Percentiles rank a stretch among this genome's conserved stretches.
Conservation (phyloP, 208 protist species). For the Trypanosoma caninum region DNA sequence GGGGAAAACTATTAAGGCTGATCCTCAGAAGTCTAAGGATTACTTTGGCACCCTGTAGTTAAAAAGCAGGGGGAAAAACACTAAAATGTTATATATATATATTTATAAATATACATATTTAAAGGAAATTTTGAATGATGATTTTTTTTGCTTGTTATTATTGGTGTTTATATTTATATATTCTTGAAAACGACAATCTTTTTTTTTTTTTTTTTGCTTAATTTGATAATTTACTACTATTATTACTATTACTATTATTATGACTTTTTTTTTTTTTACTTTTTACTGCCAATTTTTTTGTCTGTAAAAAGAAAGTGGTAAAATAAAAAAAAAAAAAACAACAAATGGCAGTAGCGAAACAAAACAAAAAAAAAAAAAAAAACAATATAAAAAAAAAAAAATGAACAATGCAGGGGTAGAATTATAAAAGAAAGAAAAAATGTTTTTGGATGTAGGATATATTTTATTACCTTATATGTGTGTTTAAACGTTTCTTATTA, state of each 20-base stretch:
- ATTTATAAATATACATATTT: conserved; percentile 20
- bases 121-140: neutral
- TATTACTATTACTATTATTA: too few species aligned
- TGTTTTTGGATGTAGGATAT: too few species aligned
- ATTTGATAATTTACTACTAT: too few species aligned
- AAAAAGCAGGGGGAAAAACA: neutral
- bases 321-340: too few species aligned
- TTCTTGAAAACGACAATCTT: too few species aligned
- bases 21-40: conserved; percentile 86
- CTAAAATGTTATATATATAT: conserved; percentile 2
- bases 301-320: neutral
- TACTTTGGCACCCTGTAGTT: conserved; percentile 65
- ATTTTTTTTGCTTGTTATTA: neutral
- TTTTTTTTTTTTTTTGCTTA: too few species aligned
- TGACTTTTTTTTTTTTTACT: neutral
- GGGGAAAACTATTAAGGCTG: conserved; percentile 88
- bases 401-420: too few species aligned
- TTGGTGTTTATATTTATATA: neutral
- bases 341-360: too few species aligned
- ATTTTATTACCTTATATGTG: too few species aligned
- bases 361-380: too few species aligned
- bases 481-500: neutral
- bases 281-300: neutral
- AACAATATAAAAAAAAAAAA: too few species aligned
- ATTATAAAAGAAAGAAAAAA: too few species aligned